Conservation (phyloP, 768 basidiomycete genomes). For the Agrocybe chaxingu region DNA sequence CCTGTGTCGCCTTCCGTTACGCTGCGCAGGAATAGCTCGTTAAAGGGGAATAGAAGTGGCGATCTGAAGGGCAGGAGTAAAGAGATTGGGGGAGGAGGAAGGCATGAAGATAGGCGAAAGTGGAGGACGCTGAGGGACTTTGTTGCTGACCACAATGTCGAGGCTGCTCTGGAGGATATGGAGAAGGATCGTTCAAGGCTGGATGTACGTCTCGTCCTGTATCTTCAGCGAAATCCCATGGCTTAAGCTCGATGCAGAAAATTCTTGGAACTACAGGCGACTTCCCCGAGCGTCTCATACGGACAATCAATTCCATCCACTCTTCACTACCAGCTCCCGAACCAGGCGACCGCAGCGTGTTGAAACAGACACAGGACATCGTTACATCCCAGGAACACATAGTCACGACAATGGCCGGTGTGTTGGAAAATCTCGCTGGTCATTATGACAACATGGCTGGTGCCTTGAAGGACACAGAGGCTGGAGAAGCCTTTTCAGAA, state of each 20-base stretch:
- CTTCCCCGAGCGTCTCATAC: constrained; percentile 61
- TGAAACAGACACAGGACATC: constrained; percentile 42
- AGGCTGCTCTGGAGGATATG: constrained; percentile 69
- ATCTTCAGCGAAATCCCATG: neutral
- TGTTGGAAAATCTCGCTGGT: constrained; percentile 65
- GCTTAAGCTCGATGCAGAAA: constrained; percentile 38
- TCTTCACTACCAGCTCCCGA: constrained; percentile 23
- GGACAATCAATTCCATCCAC: constrained; percentile 54
- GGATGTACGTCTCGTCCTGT: constrained; percentile 47
- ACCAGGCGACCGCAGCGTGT: constrained; percentile 9
- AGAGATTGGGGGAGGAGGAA: constrained; percentile 6
- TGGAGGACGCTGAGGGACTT: constrained; percentile 89
- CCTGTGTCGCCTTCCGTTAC: constrained; percentile 30
- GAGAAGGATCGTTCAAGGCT: constrained; percentile 66
- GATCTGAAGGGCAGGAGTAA: constrained; percentile 14
- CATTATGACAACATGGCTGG: constrained; percentile 79
- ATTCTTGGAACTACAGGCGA: constrained; percentile 59
- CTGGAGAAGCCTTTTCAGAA: constrained; percentile 63
- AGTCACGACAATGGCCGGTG: constrained; percentile 65
- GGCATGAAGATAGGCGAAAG: constrained; percentile 40
- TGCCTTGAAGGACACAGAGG: constrained; percentile 64
- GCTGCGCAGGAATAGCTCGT: constrained; percentile 20
- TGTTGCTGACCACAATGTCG: constrained; percentile 79
- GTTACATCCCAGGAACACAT: constrained; percentile 55
- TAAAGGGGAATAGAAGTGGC: constrained; percentile 9